Conservation (phyloP, 1,139 yeast genomes). For the Yamadazyma diospyri region DNA sequence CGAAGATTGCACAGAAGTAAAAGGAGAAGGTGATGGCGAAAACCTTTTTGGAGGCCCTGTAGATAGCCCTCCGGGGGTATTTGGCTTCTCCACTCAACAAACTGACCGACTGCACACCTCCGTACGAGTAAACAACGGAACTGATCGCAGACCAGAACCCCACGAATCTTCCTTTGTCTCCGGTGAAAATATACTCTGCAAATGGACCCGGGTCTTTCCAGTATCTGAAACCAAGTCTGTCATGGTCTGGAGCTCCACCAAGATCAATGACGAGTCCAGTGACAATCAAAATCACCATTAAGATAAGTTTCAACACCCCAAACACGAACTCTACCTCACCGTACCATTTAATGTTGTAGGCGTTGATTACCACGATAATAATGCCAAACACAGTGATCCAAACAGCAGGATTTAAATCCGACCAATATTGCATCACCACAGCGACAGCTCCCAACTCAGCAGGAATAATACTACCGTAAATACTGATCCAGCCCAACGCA, state of each 20-base stretch:
- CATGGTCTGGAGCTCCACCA: conserved; percentile 36
- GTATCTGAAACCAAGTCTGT: conserved; percentile 36
- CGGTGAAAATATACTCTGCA: conserved; percentile 51
- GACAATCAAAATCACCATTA: conserved; percentile 48
- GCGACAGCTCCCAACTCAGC: conserved; percentile 42
- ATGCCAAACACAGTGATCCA: conserved; percentile 42
- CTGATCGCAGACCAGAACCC: conserved; percentile 76
- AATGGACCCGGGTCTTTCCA: conserved; percentile 47
- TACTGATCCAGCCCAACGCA: conserved; percentile 60
- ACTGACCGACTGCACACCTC: conserved; percentile 54
- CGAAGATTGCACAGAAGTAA: conserved; percentile 44
- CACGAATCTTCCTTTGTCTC: conserved; percentile 54
- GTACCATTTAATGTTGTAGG: conserved; percentile 42
- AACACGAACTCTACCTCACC: conserved; percentile 43
- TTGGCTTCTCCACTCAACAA: conserved; percentile 80
- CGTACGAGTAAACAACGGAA: conserved; percentile 79
- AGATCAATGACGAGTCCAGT: conserved; percentile 38
- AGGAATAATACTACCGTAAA: conserved; percentile 37
- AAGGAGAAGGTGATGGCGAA: conserved; percentile 66
- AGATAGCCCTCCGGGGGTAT: conserved; percentile 64
- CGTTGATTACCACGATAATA: conserved; percentile 30
- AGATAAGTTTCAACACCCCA: conserved; percentile 46
- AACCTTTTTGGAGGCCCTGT: conserved; percentile 70
- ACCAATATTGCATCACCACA: conserved; percentile 40
- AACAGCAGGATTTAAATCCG: conserved; percentile 33